phyloP scores from a whole-genome alignment of 129 eudicot species.

The Erigeron canadensis region DNA sequence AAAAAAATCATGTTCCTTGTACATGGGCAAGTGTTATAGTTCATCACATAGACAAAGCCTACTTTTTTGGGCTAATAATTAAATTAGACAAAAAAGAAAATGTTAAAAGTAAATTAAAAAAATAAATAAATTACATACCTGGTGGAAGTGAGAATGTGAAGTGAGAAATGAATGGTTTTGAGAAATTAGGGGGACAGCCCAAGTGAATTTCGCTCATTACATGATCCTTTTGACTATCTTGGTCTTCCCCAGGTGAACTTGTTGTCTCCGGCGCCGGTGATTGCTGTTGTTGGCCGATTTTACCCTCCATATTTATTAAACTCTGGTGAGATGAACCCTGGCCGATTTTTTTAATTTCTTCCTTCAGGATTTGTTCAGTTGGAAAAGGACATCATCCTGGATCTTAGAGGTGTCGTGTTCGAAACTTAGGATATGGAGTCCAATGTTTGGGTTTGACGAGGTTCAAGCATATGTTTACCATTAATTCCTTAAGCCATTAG shows the following conservation, averaged over 20 bases:
- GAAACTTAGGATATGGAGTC: too few relatives aligned
- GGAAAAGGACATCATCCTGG: too few relatives aligned
- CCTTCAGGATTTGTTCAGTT: too few relatives aligned
- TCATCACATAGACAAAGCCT: too few relatives aligned
- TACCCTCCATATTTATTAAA: background rate
- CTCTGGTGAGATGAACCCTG: too few relatives aligned
- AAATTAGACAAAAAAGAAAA: too few relatives aligned
- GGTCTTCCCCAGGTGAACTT: conserved; percentile 8
- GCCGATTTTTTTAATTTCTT: too few relatives aligned
- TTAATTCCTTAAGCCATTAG: background rate
- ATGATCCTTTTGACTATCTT: conserved; percentile 29
- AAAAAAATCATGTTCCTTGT: background rate
- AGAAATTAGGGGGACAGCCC: conserved; percentile 72
- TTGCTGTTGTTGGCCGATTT: conserved; percentile 14
- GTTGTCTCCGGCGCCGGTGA: conserved; percentile 18
- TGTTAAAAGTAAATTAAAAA: background rate
- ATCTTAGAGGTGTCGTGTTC: too few relatives aligned
- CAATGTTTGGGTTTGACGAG: too few relatives aligned
- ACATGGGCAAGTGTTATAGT: background rate
- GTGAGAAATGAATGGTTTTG: conserved; percentile 59
- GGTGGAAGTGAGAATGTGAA: conserved; percentile 66
- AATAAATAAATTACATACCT: conserved; percentile 25
- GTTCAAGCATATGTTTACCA: too few relatives aligned
- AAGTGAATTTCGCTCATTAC: conserved; percentile 96
- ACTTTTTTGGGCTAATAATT: too few relatives aligned